A percentile compares a stretch with the other conserved stretches of the same genome.
These are phyloP conservation scores for Diplodia intermedia DNA, from an alignment of 2,329 filamentous ascomycete genomes.

Conservation along the genomic window DNA sequence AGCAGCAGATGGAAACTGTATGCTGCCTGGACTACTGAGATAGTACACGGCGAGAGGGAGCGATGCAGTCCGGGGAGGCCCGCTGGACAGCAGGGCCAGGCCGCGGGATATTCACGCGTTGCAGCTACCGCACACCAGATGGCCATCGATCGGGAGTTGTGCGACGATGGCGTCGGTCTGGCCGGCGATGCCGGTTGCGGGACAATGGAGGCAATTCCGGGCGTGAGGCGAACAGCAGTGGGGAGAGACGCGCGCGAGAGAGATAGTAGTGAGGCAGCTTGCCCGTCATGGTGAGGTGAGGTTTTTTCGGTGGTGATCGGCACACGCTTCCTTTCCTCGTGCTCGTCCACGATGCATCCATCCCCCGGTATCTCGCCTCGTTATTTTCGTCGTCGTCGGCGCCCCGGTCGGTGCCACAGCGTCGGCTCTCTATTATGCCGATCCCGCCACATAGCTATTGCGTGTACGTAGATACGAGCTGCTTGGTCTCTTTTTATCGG, in stretches of 20 bases:
- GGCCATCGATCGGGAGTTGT: neutral
- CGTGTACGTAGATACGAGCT: neutral
- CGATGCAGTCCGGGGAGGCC: no score
- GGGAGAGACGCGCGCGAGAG: neutral
- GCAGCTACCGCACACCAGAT: neutral
- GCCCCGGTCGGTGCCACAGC: slow-evolving; percentile 1
- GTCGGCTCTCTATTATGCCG: neutral
- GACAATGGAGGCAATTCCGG: neutral
- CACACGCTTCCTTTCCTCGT: neutral
- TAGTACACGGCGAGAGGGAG: no score
- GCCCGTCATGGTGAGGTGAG: neutral
- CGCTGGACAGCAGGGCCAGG: neutral
- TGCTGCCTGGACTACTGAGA: neutral
- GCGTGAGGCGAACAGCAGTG: neutral
- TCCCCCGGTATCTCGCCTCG: slow-evolving; percentile 13
- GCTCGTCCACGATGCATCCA: neutral
- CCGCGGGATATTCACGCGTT: neutral
- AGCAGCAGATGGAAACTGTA: neutral
- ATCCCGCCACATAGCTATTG: neutral
- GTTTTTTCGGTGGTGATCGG: neutral
- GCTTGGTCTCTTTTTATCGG: neutral
- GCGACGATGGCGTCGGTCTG: neutral
- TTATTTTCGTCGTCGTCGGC: slow-evolving; percentile 15
- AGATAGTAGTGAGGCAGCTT: neutral
- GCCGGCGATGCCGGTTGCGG: neutral